Evolutionary conservation across 768 basidiomycete genomes (phyloP).

Genomic region (Termitomyces sp.): DNA sequence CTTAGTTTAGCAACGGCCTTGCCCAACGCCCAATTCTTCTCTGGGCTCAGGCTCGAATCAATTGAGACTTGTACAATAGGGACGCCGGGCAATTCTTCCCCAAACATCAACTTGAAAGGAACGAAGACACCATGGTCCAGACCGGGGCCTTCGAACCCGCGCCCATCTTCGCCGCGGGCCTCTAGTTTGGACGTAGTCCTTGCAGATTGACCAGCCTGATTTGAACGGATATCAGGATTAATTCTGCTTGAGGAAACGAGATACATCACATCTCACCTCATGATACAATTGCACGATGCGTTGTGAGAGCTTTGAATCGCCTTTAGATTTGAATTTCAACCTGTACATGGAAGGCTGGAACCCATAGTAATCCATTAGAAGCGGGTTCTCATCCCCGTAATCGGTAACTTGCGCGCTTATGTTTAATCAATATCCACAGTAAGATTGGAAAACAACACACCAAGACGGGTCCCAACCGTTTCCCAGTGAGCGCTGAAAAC

Average conservation of each 20-base stretch:
- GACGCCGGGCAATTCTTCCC: constrained; percentile 52
- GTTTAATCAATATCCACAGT: background rate
- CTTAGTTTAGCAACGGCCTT: constrained; percentile 56
- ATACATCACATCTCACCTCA: constrained; percentile 30
- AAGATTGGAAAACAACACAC: constrained; percentile 26
- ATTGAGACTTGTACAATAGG: constrained; percentile 74
- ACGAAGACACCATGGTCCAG: constrained; percentile 81
- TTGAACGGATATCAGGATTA: background rate
- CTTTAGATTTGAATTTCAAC: constrained; percentile 64
- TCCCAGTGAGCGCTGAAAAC: constrained; percentile 88
- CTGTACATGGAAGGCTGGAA: constrained; percentile 58
- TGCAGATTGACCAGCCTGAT: constrained; percentile 46
- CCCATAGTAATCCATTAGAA: constrained; percentile 73
- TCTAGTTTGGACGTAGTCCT: constrained; percentile 48
- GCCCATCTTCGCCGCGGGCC: constrained; percentile 59
- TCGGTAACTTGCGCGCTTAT: constrained; percentile 53
- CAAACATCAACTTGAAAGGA: constrained; percentile 78
- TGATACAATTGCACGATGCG: constrained; percentile 59
- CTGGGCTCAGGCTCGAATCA: constrained; percentile 54
- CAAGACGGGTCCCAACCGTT: constrained; percentile 51
- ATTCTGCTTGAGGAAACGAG: background rate
- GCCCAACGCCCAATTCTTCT: constrained; percentile 63
- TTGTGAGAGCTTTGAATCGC: constrained; percentile 52
- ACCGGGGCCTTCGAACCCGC: constrained; percentile 61
- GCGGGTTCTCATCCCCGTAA: constrained; percentile 72